Evolutionary conservation across 2,329 filamentous ascomycete species (phyloP), one percentile per base, ranked within the genome.

Genomic region (Ceratocystis huliohia): DNA sequence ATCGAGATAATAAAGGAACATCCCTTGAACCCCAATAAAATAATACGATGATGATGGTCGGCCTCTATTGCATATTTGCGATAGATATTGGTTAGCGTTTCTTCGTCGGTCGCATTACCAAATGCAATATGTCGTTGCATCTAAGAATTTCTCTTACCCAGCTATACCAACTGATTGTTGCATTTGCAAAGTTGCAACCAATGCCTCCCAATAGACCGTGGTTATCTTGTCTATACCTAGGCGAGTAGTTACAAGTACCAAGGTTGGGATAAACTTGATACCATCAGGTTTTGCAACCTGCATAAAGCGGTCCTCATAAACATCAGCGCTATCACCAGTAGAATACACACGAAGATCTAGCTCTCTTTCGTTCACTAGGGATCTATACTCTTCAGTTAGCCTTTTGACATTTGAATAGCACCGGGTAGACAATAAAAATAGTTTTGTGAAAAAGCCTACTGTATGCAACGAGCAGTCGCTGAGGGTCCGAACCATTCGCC

Each of bases 401-500:
- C 10, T 41, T 5, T 41, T 41, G 10, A 41, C 10, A 41, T 41
- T 41, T 41, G 37, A 13, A 41, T 15, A 13, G 10, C 37, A 15
- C 8, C 37, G 13, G 37, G 37, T 41, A 41, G 37, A 41, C 10
- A 41, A 3, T 41, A 13, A 41, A 41, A 5, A 41, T 41, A 41
- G 8, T 41, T 41, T 41, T 15, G 37, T 13, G 37, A 10, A 3
- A 3, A 30, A 59, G 76, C 88, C 74, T 78, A 95, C 91, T 94
- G 88, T 70, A 99, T 96, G 75, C 94, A 97, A 66, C 88, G 85
- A 61, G 94, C 92, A 8, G 94, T 95, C 5, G 94, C 94, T 20
- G 91, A 96, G n/a, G 94, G 94, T 0, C 94, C 94, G 76, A 99
- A 99, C 94, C 94, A 99, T 76, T 97, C 91, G 46, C 94, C 94